Percentiles rank a stretch among this genome's conserved stretches.
These are phyloP conservation scores for Leccinum solheimii DNA, from an alignment of 1,284 basidiomycete species.

Conservation along the genomic window DNA sequence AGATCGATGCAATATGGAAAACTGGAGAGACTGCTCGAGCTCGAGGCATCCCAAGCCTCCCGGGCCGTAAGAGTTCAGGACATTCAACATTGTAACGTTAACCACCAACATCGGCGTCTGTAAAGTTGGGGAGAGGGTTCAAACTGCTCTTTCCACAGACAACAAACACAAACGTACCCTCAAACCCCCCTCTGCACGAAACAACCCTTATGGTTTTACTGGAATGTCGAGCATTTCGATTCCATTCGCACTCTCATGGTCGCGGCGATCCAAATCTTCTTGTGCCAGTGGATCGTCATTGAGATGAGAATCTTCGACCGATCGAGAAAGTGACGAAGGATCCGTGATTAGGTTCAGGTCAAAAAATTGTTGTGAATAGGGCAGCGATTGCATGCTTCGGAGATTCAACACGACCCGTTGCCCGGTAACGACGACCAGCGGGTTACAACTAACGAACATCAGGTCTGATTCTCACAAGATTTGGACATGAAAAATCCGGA, in stretches of 20 bases:
- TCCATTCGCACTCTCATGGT: not conserved
- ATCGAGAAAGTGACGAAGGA: not conserved
- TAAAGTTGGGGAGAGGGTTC: not conserved
- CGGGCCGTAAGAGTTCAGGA: no score
- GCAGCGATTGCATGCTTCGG: not conserved
- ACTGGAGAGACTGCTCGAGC: not conserved
- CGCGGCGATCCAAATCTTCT: not conserved
- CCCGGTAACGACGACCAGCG: not conserved
- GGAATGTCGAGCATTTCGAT: not conserved
- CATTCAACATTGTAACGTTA: not conserved
- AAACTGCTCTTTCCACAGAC: not conserved
- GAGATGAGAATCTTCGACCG: not conserved
- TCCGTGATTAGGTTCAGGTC: not conserved
- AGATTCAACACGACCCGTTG: not conserved
- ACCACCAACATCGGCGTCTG: not conserved
- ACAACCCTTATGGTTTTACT: not conserved
- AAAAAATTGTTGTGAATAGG: not conserved
- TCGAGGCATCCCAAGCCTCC: no score
- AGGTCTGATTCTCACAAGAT: not conserved
- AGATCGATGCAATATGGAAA: no score
- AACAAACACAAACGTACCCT: not conserved
- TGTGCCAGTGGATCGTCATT: not conserved
- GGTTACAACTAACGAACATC: not conserved
- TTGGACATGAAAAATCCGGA: not conserved
- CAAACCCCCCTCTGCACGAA: not conserved